A percentile compares a stretch with the other conserved stretches of the same genome.
These are phyloP conservation scores for Blastomyces silverae DNA, from an alignment of 2,329 filamentous ascomycete genomes.

Conservation along the genomic window DNA sequence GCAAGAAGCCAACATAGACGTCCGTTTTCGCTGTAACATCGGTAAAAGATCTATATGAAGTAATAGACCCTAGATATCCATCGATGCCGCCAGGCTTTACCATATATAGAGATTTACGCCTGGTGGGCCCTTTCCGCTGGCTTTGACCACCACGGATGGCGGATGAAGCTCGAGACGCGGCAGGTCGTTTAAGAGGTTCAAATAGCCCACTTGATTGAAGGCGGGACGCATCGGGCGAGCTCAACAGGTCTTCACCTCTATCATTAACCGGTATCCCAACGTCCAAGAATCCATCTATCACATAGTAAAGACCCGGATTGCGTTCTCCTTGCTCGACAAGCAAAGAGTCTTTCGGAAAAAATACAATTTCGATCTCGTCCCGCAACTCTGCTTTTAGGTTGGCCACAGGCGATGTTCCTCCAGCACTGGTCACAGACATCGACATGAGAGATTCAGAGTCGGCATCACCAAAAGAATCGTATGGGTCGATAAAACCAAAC, in stretches of 20 bases:
- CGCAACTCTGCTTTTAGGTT: constrained; percentile 69
- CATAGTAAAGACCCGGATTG: constrained; percentile 95
- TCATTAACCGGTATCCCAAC: constrained; percentile 74
- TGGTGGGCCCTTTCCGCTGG: constrained; percentile 35
- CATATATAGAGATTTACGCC: constrained; percentile 70
- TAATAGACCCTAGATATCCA: constrained; percentile 89
- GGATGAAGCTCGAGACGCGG: constrained; percentile 36
- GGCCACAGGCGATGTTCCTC: constrained; percentile 57
- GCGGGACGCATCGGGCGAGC: constrained; percentile 28
- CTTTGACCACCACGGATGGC: constrained; percentile 27
- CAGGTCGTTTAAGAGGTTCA: constrained; percentile 43
- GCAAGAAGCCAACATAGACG: constrained; percentile 93
- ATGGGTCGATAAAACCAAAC: constrained; percentile 83
- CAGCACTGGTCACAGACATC: constrained; percentile 58
- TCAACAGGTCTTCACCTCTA: constrained; percentile 41
- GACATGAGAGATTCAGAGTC: constrained; percentile 78
- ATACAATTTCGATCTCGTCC: constrained; percentile 93
- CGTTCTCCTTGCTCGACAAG: constrained; percentile 93
- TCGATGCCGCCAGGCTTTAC: constrained; percentile 93
- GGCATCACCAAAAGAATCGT: constrained; percentile 64
- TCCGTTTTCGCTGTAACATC: constrained; percentile 97
- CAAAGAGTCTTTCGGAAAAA: constrained; percentile 89
- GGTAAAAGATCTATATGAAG: constrained; percentile 91
- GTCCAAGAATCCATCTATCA: constrained; percentile 93
- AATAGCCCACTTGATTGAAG: constrained; percentile 36